Evolutionary conservation across 2,329 filamentous ascomycete genomes (phyloP).

Genomic region (Rhinocladiella similis): DNA sequence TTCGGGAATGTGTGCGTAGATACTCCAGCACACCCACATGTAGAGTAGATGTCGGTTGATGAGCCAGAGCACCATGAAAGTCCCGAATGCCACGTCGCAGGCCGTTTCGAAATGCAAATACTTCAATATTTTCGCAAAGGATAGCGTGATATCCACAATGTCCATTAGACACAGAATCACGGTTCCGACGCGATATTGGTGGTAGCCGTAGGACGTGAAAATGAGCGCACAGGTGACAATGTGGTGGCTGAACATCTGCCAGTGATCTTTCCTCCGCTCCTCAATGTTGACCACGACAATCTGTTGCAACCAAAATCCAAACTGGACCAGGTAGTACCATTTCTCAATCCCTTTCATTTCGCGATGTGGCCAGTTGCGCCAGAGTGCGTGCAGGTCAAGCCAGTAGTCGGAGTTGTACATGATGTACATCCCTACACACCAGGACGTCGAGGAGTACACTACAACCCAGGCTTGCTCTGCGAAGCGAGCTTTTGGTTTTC

Average conservation of each 20-base stretch:
- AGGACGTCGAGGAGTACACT: conserved; percentile 79
- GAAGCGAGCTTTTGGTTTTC: conserved; percentile 76
- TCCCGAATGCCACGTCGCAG: conserved; percentile 80
- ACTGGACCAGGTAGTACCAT: conserved; percentile 85
- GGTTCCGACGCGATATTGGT: conserved; percentile 83
- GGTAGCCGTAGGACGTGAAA: conserved; percentile 79
- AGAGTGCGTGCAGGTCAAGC: conserved; percentile 74
- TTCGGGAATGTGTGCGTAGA: conserved; percentile 65
- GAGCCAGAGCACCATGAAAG: conserved; percentile 87
- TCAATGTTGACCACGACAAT: conserved; percentile 94
- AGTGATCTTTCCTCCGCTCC: conserved; percentile 89
- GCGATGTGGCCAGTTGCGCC: conserved; percentile 80
- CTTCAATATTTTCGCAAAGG: conserved; percentile 92
- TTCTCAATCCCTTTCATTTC: conserved; percentile 75
- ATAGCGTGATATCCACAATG: conserved; percentile 82
- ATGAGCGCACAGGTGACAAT: conserved; percentile 83
- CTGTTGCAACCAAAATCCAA: conserved; percentile 92
- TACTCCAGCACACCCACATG: conserved; percentile 76
- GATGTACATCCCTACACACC: conserved; percentile 81
- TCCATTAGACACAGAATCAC: conserved; percentile 92
- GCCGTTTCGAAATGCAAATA: conserved; percentile 74
- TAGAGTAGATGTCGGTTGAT: conserved; percentile 80
- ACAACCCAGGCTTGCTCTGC: conserved; percentile 93
- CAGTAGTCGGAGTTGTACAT: conserved; percentile 76
- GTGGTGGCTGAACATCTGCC: conserved; percentile 95